These are phyloP conservation scores for Lindgomyces ingoldianus DNA, from an alignment of 495 filamentous ascomycete genomes.

Conservation along the genomic window DNA sequence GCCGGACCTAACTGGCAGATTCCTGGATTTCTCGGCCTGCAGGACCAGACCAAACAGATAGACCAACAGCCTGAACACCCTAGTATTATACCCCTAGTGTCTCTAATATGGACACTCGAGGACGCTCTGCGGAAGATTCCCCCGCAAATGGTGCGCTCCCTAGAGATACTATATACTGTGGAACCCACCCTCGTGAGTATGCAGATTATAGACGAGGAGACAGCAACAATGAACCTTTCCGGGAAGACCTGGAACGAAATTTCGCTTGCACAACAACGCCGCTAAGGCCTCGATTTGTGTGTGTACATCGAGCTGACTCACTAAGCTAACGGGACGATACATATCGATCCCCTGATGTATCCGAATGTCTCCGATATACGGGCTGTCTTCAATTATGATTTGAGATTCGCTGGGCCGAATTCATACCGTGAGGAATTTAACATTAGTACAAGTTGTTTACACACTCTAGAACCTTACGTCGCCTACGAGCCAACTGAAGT, in stretches of 20 bases:
- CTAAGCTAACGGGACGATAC: no score
- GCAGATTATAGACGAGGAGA: constrained; percentile 5
- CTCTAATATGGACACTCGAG: neutral
- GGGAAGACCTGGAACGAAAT: neutral
- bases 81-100: constrained; percentile 27
- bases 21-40: constrained; percentile 5
- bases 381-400: no score
- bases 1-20: constrained; percentile 16
- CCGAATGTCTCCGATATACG: no score
- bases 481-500: no score
- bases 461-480: neutral
- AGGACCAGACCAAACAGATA: constrained; percentile 36
- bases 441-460: neutral
- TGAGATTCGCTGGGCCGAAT: no score
- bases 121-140: constrained; percentile 21
- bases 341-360: no score
- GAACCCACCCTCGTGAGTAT: neutral
- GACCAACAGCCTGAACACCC: constrained; percentile 6
- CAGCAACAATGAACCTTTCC: constrained; percentile 3
- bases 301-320: no score
- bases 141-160: constrained; percentile 15
- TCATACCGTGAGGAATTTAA: no score
- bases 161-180: constrained; percentile 12
- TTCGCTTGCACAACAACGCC: no score
- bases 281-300: no score